Evolutionary conservation across 2,329 filamentous ascomycete species (phyloP), one percentile per base, ranked within the genome.

Genomic region (Botrytis fabae): DNA sequence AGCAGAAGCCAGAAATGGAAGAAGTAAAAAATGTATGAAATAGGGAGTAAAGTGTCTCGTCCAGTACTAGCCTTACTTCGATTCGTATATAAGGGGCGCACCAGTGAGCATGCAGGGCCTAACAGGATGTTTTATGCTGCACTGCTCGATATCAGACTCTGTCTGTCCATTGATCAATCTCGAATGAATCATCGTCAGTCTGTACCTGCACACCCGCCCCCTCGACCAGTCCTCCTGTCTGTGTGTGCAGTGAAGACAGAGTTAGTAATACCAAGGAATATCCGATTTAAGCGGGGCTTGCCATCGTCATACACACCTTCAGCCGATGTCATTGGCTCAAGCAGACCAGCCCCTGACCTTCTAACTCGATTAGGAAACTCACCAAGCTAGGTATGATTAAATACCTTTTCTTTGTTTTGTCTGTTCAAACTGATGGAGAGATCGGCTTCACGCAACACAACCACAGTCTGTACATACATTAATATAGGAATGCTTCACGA

Each of bases 181-280:
- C 38, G 1, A 1, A 38, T 10, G 38, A 38, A 38, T 38, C 38
- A 9, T 6, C 7, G 35, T 38, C 35, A 1, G 35, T 38, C 35
- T 38, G 35, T 38, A 38, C 35, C 35, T 38, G 35, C 8, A 38
- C 35, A 38, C 5, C 35, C 35, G 7, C 35, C 35, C 35, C 7
- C 35, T 38, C 35, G 4, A 5, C 8, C 35, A 38, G 35, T 38
- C 35, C 35, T 38, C 4, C 32, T 32, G 32, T 32, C 32, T 32
- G 32, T 32, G 2, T 32, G 32, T 28, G 28, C 28, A 32, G 25
- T 51, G 48, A 51, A 51, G 4, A 38, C 35, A 38, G 35, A 38
- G 35, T 38, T 38, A n/a, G 25, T 54, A 12, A 54, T 54, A 54
- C 68, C 68, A 61, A 70, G 68, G 40, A n/a, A 46, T 38, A 35